A percentile compares a stretch with the other conserved stretches of the same genome.
These are phyloP conservation scores for Paracoccidioides brasiliensis DNA, from an alignment of 2,329 filamentous ascomycete genomes.

Conservation along the genomic window DNA sequence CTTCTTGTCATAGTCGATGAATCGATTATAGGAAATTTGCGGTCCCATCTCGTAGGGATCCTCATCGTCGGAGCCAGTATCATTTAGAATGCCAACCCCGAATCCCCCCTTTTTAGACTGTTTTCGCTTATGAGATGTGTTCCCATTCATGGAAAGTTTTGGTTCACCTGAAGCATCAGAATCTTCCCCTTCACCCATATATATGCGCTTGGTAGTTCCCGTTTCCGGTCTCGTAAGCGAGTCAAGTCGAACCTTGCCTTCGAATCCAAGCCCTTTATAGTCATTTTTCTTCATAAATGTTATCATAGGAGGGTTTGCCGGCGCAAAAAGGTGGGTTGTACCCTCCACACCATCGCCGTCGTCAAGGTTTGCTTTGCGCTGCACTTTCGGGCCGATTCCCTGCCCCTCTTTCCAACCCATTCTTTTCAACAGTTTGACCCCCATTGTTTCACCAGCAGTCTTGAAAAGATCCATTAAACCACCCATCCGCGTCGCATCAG, in stretches of 20 bases:
- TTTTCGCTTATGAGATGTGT: conserved; percentile 40
- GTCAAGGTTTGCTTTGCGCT: conserved; percentile 57
- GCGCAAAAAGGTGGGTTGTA: conserved; percentile 65
- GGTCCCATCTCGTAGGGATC: conserved; percentile 89
- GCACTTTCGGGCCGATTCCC: conserved; percentile 77
- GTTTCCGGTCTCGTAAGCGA: conserved; percentile 9
- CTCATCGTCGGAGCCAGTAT: conserved; percentile 88
- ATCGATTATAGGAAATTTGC: conserved; percentile 71
- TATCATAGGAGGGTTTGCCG: conserved; percentile 60
- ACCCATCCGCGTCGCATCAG: conserved; percentile 39
- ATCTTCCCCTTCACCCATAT: conserved; percentile 19
- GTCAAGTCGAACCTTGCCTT: conserved; percentile 27
- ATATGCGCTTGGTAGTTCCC: conserved; percentile 13
- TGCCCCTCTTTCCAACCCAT: conserved; percentile 97
- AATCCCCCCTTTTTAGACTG: conserved; percentile 52
- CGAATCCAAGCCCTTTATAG: conserved; percentile 35
- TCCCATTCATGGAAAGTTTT: conserved; percentile 21
- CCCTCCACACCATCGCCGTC: conserved; percentile 36
- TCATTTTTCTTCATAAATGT: conserved; percentile 34
- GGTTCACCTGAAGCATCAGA: conserved; percentile 25
- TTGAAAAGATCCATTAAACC: conserved; percentile 60
- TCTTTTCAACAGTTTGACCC: conserved; percentile 65
- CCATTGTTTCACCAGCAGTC: conserved; percentile 68
- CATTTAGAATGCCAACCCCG: conserved; percentile 79
- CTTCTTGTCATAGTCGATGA: conserved; percentile 69